phyloP scores from a whole-genome alignment of 208 protist genomes.

The Trypanosoma boissoni region DNA sequence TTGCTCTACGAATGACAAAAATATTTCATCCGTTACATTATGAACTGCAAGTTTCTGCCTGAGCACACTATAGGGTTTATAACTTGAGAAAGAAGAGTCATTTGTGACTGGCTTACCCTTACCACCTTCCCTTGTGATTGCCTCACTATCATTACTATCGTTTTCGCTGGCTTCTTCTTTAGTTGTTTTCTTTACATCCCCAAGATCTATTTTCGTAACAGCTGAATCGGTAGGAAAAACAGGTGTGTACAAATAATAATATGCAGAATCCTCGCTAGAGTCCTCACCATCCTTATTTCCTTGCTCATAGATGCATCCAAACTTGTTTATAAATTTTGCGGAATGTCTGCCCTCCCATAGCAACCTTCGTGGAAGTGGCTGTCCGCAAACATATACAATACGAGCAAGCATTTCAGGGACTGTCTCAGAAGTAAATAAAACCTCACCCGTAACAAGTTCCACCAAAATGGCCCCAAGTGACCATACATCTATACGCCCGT shows the following conservation, averaged over 20 bases:
- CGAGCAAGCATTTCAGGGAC: constrained; percentile 93
- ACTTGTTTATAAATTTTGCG: constrained; percentile 87
- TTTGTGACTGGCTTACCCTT: background rate
- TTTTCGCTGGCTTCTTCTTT: constrained; percentile 17
- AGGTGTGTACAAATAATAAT: constrained; percentile 82
- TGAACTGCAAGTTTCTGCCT: constrained; percentile 66
- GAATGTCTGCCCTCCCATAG: constrained; percentile 88
- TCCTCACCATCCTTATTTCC: constrained; percentile 38
- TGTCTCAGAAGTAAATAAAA: constrained; percentile 94
- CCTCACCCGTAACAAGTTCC: constrained; percentile 92
- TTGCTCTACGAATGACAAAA: constrained; percentile 86
- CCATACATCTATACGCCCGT: constrained; percentile 95
- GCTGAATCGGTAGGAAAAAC: constrained; percentile 27
- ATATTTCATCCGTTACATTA: constrained; percentile 65
- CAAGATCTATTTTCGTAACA: constrained; percentile 12
- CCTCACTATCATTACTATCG: background rate
- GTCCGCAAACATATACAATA: constrained; percentile 88
- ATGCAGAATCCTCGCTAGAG: constrained; percentile 25
- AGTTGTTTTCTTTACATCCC: constrained; percentile 19
- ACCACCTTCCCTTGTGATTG: background rate
- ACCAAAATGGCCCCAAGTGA: constrained; percentile 93
- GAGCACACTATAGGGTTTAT: constrained; percentile 63
- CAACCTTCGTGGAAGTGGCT: constrained; percentile 78
- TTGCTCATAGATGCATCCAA: constrained; percentile 85
- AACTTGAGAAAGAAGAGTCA: no score